Percentiles rank a stretch among this genome's conserved stretches.
phyloP scores from a whole-genome alignment of 2,329 filamentous ascomycete species.

The Talaromyces funiculosus region DNA sequence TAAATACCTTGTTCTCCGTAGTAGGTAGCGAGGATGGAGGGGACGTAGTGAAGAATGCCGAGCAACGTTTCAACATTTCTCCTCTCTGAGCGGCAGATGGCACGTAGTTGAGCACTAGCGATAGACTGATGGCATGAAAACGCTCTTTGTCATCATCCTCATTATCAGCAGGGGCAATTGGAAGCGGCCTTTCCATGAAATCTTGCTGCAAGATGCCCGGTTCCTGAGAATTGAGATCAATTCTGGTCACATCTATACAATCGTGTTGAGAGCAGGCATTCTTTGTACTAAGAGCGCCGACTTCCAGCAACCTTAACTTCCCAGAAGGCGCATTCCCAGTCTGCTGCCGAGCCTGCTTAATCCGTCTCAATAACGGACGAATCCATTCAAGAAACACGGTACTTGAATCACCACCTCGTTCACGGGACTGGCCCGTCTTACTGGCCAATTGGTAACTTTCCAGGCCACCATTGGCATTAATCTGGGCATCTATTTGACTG shows the following conservation, averaged over 20 bases:
- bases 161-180: slow-evolving; percentile 37
- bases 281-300: slow-evolving; percentile 75
- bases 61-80: slow-evolving; percentile 74
- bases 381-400: slow-evolving; percentile 57
- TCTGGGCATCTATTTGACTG: slow-evolving; percentile 42
- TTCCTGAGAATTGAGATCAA: slow-evolving; percentile 85
- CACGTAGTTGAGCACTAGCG: slow-evolving; percentile 90
- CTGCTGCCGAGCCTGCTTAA: slow-evolving; percentile 18
- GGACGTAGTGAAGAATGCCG: slow-evolving; percentile 57
- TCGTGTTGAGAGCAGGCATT: slow-evolving; percentile 76
- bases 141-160: slow-evolving; percentile 45
- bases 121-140: slow-evolving; percentile 89
- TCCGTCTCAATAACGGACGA: slow-evolving; percentile 22
- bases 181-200: slow-evolving; percentile 83
- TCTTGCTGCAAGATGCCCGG: slow-evolving; percentile 76
- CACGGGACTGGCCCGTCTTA: slow-evolving; percentile 55
- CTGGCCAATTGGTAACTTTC: slow-evolving; percentile 58
- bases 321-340: slow-evolving; percentile 10
- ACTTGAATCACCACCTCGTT: slow-evolving; percentile 60
- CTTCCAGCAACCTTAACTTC: slow-evolving; percentile 68
- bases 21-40: slow-evolving; percentile 12
- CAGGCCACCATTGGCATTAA: slow-evolving; percentile 54
- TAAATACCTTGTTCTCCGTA: slow-evolving; percentile 24
- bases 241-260: slow-evolving; percentile 68
- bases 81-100: slow-evolving; percentile 69